These are phyloP conservation scores for Monotropa hypopitys DNA, from an alignment of 179 eudicot species.

Conservation along the genomic window DNA sequence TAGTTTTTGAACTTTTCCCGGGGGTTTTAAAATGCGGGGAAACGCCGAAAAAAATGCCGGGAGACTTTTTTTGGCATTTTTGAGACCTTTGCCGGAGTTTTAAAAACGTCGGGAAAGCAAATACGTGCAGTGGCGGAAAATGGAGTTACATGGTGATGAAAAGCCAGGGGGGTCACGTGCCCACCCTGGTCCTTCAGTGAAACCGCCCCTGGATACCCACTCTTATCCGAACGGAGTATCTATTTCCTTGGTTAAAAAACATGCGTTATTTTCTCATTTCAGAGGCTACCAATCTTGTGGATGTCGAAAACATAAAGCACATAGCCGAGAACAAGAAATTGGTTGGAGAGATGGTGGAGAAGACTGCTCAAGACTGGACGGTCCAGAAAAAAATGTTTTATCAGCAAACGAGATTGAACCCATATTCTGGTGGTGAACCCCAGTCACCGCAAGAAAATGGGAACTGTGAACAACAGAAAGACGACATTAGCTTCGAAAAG, in stretches of 20 bases:
- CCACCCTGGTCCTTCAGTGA: too few relatives aligned
- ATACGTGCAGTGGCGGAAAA: too few relatives aligned
- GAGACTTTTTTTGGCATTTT: too few relatives aligned
- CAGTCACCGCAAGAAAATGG: not conserved
- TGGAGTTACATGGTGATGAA: too few relatives aligned
- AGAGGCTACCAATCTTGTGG: conserved; percentile 51
- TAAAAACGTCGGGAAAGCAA: too few relatives aligned
- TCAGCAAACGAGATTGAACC: conserved; percentile 25
- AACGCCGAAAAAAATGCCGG: too few relatives aligned
- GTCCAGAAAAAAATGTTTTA: conserved; percentile 37
- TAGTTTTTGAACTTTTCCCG: too few relatives aligned
- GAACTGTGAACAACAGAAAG: conserved; percentile 9
- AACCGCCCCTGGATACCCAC: too few relatives aligned
- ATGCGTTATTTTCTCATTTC: not conserved
- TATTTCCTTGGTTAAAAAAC: not conserved
- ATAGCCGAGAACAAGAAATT: conserved; percentile 34
- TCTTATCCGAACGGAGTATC: not conserved
- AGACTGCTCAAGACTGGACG: conserved; percentile 44
- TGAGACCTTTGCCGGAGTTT: too few relatives aligned
- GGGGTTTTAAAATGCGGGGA: too few relatives aligned
- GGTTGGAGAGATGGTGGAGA: conserved; percentile 37
- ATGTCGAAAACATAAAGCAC: conserved; percentile 47
- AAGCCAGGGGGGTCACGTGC: too few relatives aligned
- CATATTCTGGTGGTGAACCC: conserved; percentile 4
- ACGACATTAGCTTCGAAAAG: not conserved